A percentile compares a stretch with the other conserved stretches of the same genome.
These are phyloP conservation scores for Astrephomene gubernaculifera DNA, from an alignment of 139 green algal genomes.

Conservation along the genomic window DNA sequence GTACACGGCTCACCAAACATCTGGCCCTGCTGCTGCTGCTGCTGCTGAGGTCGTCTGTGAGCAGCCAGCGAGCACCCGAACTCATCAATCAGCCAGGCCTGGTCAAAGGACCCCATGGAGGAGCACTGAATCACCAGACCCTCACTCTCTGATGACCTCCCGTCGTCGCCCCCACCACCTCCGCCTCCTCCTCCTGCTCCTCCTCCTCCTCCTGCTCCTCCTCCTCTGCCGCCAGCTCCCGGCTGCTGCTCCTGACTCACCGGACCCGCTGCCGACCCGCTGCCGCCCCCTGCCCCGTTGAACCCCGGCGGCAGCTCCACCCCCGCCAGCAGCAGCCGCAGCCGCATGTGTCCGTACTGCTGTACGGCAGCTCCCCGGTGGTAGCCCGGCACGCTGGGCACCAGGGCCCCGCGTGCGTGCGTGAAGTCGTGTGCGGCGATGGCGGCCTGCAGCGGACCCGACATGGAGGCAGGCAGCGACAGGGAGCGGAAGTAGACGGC, in stretches of 20 bases:
- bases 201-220: neutral
- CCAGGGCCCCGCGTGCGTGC: conserved; percentile 60
- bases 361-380: conserved; percentile 58
- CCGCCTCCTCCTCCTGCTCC: neutral
- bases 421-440: conserved; percentile 75
- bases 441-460: conserved; percentile 10
- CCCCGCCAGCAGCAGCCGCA: conserved; percentile 63
- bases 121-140: conserved; percentile 76
- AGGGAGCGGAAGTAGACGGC: conserved; percentile 71
- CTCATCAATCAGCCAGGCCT: conserved; percentile 74
- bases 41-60: conserved; percentile 9
- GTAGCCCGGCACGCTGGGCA: conserved; percentile 69
- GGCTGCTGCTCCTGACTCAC: neutral
- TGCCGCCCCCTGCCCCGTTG: neutral
- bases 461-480: conserved; percentile 49
- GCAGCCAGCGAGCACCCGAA: conserved; percentile 67
- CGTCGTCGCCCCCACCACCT: neutral
- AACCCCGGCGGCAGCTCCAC: conserved; percentile 56
- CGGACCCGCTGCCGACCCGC: neutral
- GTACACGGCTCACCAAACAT: no score
- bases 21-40: neutral
- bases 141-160: neutral
- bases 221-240: neutral
- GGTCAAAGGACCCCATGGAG: conserved; percentile 73
- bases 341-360: conserved; percentile 76